Evolutionary conservation across 805 yeast genomes (phyloP).

Genomic region (Clavispora santaluciae): DNA sequence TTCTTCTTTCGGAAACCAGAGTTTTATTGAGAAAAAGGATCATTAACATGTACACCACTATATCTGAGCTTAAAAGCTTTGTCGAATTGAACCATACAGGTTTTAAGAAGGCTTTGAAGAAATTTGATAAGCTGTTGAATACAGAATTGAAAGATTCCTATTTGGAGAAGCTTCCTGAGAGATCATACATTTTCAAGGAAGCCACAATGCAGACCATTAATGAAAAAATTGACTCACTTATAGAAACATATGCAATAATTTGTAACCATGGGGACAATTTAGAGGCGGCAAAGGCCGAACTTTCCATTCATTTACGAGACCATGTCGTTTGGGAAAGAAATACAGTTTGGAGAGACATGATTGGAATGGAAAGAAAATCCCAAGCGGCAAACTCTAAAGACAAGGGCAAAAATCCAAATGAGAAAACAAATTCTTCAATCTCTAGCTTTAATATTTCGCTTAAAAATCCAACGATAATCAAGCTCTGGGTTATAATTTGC

Average conservation of each 20-base stretch:
- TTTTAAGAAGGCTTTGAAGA: constrained; percentile 48
- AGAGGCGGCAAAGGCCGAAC: constrained; percentile 46
- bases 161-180: constrained; percentile 41
- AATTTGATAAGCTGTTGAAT: constrained; percentile 48
- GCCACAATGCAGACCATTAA: constrained; percentile 28
- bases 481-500: constrained; percentile 43
- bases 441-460: constrained; percentile 14
- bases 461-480: constrained; percentile 30
- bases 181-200: constrained; percentile 35
- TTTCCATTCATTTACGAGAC: constrained; percentile 52
- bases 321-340: constrained; percentile 55
- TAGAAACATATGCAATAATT: constrained; percentile 24
- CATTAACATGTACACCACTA: constrained; percentile 40
- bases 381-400: constrained; percentile 54
- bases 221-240: constrained; percentile 27
- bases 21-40: constrained; percentile 43
- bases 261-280: constrained; percentile 37
- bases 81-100: constrained; percentile 51
- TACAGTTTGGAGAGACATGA: constrained; percentile 55
- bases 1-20: constrained; percentile 40
- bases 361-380: constrained; percentile 68
- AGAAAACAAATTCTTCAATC: constrained; percentile 9
- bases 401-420: constrained; percentile 4
- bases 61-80: constrained; percentile 46
- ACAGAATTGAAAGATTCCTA: constrained; percentile 39